Base-by-base conservation (phyloP, 2,329 filamentous ascomycete species). In the Ilyonectria robusta region DNA sequence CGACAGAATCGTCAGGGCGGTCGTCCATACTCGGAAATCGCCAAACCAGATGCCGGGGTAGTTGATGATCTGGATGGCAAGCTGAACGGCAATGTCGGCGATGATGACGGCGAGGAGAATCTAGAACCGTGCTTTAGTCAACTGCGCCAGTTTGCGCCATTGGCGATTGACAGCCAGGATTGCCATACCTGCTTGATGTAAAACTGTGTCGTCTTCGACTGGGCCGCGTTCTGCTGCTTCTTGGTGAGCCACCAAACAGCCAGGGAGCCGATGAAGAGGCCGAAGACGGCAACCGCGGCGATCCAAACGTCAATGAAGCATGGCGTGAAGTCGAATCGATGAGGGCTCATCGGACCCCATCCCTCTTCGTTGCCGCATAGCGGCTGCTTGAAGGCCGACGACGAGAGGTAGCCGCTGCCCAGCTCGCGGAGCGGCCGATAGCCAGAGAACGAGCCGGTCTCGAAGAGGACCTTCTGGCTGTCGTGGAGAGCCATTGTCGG, bases 271-370 rank as follows among this genome's bases (percentile, higher is more conserved):
- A 92, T 87, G 26, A 98, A 62, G 26, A 98, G 85, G 17, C 95
- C 95, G 83, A 92, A 97, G 15, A 86, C 86, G 9, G 94, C 93
- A 31, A 97, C 93, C 2, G 87, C 83, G 37, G 93, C 89, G 66
- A 98, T 89, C 89, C 94, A 95, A 23, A 97, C 89, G 79, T 99
- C 97, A 76, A 98, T 91, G 79, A 99, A 99, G 84, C 96, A 99
- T 46, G 96, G 95, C 17, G 96, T 98, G 77, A 99, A 94, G 83
- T 99, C 96, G 81, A 94, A 98, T 80, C 95, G 88, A 72, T 91
- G 86, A 40, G 91, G 91, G 81, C 94, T 98, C 78, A 99, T 79
- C 23, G 96, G 96, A 1, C 97, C 97, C 96, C 96, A 99, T 76
- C 96, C 97, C 82, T 98, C 95, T 61, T 87, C 85, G 82, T 97